phyloP scores from a whole-genome alignment of 768 basidiomycete species.

The Suillus ampliporus region DNA sequence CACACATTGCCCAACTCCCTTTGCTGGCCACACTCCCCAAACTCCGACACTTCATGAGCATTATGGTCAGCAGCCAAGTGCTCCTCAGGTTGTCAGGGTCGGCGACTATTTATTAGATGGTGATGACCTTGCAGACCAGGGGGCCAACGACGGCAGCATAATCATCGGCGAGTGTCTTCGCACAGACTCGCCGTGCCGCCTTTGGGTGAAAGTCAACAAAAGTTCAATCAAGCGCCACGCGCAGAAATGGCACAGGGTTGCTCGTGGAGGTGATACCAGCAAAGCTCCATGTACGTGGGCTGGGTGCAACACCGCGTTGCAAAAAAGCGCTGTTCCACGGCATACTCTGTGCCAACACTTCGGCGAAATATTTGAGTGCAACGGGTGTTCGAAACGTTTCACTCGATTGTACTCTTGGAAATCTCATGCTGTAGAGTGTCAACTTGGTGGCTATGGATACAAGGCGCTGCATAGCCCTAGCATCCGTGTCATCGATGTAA shows the following conservation, averaged over 20 bases:
- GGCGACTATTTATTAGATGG: background rate
- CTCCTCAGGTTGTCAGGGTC: background rate
- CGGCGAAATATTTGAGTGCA: background rate
- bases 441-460: background rate
- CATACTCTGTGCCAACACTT: conserved; percentile 1
- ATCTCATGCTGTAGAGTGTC: background rate
- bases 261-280: background rate
- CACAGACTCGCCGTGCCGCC: conserved; percentile 3
- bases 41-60: no score
- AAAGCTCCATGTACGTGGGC: conserved; percentile 1
- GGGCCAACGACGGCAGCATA: background rate
- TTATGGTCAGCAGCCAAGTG: background rate
- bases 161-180: conserved; percentile 4
- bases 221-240: conserved; percentile 8
- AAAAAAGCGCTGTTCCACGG: background rate
- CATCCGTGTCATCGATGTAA: background rate
- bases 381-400: background rate
- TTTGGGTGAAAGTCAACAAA: conserved; percentile 14
- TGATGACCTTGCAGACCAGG: background rate
- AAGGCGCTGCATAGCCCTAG: background rate
- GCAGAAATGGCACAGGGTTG: conserved; percentile 7
- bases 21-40: background rate
- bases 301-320: background rate
- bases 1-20: no score
- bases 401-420: background rate